Conservation (phyloP, 106 monocot genomes). For the Dioscorea alata region DNA sequence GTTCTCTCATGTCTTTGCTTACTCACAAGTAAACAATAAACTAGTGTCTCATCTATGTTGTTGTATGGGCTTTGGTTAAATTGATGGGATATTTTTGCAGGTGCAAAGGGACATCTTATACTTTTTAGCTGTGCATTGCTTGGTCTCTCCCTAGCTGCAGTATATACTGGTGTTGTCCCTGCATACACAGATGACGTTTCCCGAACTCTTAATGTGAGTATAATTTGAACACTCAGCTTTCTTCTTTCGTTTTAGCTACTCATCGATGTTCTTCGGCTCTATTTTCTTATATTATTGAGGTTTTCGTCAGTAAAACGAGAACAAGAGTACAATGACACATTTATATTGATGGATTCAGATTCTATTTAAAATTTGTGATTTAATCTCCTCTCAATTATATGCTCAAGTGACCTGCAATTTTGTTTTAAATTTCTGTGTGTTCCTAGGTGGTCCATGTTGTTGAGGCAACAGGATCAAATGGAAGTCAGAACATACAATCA, state of each 20-base stretch:
- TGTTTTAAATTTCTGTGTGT: background rate
- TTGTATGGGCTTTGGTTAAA: too few species aligned
- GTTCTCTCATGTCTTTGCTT: too few species aligned
- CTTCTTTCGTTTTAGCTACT: background rate
- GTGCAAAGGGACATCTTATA: slow-evolving; percentile 47
- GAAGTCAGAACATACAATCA: slow-evolving; percentile 34
- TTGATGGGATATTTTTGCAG: slow-evolving; percentile 24
- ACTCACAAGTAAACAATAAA: too few species aligned
- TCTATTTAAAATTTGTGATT: too few species aligned
- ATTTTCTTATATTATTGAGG: background rate
- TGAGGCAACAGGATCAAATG: slow-evolving; percentile 44
- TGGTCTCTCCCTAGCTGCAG: slow-evolving; percentile 42
- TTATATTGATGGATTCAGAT: too few species aligned
- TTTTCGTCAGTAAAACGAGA: too few species aligned
- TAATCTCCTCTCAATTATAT: too few species aligned
- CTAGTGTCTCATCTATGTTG: too few species aligned
- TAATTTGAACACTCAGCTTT: background rate
- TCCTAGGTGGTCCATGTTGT: slow-evolving; percentile 94
- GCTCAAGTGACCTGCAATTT: too few species aligned
- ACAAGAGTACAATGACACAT: too few species aligned
- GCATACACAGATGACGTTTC: slow-evolving; percentile 65
- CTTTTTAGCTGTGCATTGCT: slow-evolving; percentile 38
- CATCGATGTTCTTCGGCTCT: background rate
- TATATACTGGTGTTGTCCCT: slow-evolving; percentile 50
- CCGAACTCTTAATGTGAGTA: slow-evolving; percentile 76